Evolutionary conservation across 1,284 basidiomycete species (phyloP), one percentile per base, ranked within the genome.

Genomic region (Neonothopanus nambi): DNA sequence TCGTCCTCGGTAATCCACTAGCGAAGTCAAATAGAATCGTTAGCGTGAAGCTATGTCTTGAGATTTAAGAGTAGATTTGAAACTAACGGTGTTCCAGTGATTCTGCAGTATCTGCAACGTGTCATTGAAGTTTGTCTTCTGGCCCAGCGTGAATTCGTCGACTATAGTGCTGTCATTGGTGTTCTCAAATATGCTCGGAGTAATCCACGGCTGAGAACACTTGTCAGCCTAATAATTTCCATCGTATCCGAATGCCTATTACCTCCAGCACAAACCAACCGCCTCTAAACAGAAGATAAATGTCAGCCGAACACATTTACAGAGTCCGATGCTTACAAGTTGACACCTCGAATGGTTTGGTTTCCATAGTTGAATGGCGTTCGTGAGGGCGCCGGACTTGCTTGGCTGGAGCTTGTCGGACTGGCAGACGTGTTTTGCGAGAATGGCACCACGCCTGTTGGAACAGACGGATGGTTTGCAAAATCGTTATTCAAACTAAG

Each of bases 1-100:
- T 90, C 87, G 48, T 80, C 77, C 64, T 89, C 85, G 6, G 82
- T 87, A 52, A 87, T 85, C 86, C 86, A 90, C 60, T 78, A 28
- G 13, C 26, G 26, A 28, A 28, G 26, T n/a, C n/a, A 46, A 26
- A 17, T 26, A 43, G 4, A 26, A 15, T 9, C 28, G 18, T 24
- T 13, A 54, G 45, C 20, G 17, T 28, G 12, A 36, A n/a, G n/a
- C n/a, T n/a, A n/a, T 21, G 5, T 26, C 18, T 5, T 55, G 7
- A 40, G 18, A 11, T 45, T 39, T 15, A 23, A 30, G 30, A 17
- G 28, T 17, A 24, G 24, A 48, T 18, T 0, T 45, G 13, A 15
- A 6, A 61, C 70, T 51, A 60, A 77, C 76, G 18, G 83, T 84
- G 28, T 80, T 68, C 87, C 87, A 89, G 60, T 89, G 87, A 12